Base-by-base conservation (phyloP, 495 filamentous ascomycete species). In the Talaromyces stipitatus region DNA sequence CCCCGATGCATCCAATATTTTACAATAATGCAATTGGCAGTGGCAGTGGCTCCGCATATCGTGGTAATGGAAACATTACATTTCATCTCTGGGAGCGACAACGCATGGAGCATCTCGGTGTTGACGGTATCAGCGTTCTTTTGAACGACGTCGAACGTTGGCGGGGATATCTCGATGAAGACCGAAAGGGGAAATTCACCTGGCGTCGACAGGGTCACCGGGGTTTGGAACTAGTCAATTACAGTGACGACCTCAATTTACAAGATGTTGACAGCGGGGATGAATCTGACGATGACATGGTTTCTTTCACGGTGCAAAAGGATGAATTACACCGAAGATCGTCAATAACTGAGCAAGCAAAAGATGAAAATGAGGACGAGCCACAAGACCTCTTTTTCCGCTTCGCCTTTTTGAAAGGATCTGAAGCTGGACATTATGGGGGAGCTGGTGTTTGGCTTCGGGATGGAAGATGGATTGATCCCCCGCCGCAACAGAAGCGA, bases 71-170 rank as follows among this genome's bases (percentile, higher is more conserved):
- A 3, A 75, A 87, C 71, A 72, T 81, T 75, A 75, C 82, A 27
- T 78, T 92, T 73, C 54, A 81, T 11, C 75, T 83, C 60, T 76
- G 69, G 64, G 70, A 71, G 28, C 65, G 66, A 10, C 62, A 76
- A 30, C 75, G 76, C 20, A 76, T 74, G 60, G 62, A 68, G 3
- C 76, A 74, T 50, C 78, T 95, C 56, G 91, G 89, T 3, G 81
- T 97, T 50, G 84, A 95, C 63, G 94, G 92, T 0, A 77, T 97
- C 16, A 92, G 89, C 58, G 83, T 97, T 16, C 72, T 98, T 0
- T 86, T 98, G 23, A 96, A 98, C 64, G 94, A 98, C 59, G 94
- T 98, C 0, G 94, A 98, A 69, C 75, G 92, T 57, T 92, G 83
- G 69, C 72, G 85, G 9, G 80, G 79, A 6, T 91, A 81, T 57